A percentile compares a stretch with the other conserved stretches of the same genome.
Evolutionary conservation across 306 rosid genomes (phyloP).

Genomic region (Luffa acutangula): DNA sequence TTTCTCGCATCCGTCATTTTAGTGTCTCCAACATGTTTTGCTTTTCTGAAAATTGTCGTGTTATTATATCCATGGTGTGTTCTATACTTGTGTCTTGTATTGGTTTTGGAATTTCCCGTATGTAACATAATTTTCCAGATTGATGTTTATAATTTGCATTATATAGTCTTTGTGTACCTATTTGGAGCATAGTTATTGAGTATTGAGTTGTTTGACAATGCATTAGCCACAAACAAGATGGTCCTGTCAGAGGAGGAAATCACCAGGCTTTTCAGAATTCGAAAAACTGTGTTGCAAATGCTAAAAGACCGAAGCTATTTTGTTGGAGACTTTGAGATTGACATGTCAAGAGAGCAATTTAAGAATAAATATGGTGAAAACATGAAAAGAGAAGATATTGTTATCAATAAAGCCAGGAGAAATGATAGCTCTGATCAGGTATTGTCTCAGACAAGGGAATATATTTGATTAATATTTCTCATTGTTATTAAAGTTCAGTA

Average conservation of each 20-base stretch:
- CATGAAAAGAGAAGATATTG: conserved; percentile 73
- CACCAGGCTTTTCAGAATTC: conserved; percentile 30
- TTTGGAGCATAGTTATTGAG: not conserved
- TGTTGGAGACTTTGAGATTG: conserved; percentile 48
- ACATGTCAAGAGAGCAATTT: conserved; percentile 45
- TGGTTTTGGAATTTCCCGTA: not conserved
- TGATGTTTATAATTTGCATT: not conserved
- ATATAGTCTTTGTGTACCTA: not conserved
- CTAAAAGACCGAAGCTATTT: conserved; percentile 46
- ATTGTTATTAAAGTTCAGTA: not conserved
- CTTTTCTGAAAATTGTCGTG: not conserved
- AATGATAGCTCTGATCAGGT: conserved; percentile 42
- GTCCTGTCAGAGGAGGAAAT: conserved; percentile 46
- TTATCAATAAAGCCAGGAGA: conserved; percentile 45
- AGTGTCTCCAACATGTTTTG: not conserved
- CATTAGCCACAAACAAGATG: conserved; percentile 24
- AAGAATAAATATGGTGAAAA: conserved; percentile 26
- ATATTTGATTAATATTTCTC: not conserved
- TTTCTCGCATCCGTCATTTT: not conserved
- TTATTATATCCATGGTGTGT: not conserved
- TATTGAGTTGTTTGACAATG: not conserved
- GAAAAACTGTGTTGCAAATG: conserved; percentile 64
- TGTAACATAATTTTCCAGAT: not conserved
- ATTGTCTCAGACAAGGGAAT: not conserved
- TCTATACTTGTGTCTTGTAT: not conserved